These are phyloP conservation scores for Phytomonas sp. DNA, from an alignment of 208 protist genomes.

Conservation along the genomic window DNA sequence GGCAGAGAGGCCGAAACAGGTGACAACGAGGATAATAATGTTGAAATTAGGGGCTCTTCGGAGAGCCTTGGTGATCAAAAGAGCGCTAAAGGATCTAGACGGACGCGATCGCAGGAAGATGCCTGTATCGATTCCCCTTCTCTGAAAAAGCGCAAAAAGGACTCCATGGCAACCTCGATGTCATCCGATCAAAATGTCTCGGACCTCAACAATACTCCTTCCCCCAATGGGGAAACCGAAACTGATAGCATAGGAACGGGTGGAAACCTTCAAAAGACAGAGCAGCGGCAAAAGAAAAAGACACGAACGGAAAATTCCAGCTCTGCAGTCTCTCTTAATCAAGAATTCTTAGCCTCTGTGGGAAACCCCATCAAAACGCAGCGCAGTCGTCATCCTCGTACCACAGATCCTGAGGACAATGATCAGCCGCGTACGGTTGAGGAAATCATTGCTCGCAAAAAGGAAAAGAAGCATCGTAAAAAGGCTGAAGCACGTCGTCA, in stretches of 20 bases:
- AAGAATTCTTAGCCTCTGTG: conserved; percentile 20
- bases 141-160: too few species aligned
- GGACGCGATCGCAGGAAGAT: not conserved
- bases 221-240: too few species aligned
- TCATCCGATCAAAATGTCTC: too few species aligned
- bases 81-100: not conserved
- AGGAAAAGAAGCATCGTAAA: conserved; percentile 67
- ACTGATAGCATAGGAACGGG: too few species aligned
- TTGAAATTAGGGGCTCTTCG: conserved; percentile 1
- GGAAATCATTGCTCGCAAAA: conserved; percentile 75
- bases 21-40: conserved; percentile 2
- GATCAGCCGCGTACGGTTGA: conserved; percentile 19
- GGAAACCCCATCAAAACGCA: conserved; percentile 13
- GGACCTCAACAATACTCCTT: too few species aligned
- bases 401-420: not conserved
- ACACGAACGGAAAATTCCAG: conserved; percentile 4
- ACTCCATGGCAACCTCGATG: too few species aligned
- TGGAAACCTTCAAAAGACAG: too few species aligned
- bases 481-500: conserved; percentile 47
- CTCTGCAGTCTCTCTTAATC: conserved; percentile 25
- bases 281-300: conserved; percentile 7
- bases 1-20: conserved; percentile 8
- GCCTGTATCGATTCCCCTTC: too few species aligned
- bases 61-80: conserved; percentile 1
- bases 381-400: not conserved